phyloP scores from a whole-genome alignment of 2,329 filamentous ascomycete species.

The Nectriaceae sp. region DNA sequence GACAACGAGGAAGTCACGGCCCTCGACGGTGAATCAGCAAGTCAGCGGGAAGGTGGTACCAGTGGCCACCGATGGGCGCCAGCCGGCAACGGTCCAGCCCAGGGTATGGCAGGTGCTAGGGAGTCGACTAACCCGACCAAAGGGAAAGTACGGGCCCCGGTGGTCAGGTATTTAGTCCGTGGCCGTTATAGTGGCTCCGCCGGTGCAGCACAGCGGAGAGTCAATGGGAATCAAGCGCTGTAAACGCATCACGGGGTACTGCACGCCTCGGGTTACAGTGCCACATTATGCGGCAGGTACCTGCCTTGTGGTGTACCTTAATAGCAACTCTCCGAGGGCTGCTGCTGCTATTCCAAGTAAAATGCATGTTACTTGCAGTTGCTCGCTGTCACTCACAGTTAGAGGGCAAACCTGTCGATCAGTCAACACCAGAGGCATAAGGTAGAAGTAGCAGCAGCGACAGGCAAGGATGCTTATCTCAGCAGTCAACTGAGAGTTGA shows the following conservation, averaged over 20 bases:
- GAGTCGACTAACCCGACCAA: not conserved
- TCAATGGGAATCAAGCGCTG: not conserved
- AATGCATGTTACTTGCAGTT: not conserved
- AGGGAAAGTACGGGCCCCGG: too few species aligned
- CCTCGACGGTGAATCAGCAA: constrained; percentile 21
- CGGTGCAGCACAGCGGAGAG: not conserved
- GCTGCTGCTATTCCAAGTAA: not conserved
- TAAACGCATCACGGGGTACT: not conserved
- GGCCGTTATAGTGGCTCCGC: constrained; percentile 7
- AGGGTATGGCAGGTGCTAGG: constrained; percentile 24
- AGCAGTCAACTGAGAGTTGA: not conserved
- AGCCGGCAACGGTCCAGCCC: constrained; percentile 17
- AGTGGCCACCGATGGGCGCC: constrained; percentile 20
- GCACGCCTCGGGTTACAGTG: not conserved
- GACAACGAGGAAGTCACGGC: not conserved
- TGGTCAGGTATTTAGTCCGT: too few species aligned
- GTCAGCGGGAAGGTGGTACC: constrained; percentile 23
- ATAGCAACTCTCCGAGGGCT: not conserved
- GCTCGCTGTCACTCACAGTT: not conserved
- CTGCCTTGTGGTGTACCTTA: not conserved
- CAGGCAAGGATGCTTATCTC: too few species aligned
- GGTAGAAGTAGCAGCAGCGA: too few species aligned
- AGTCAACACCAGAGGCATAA: too few species aligned
- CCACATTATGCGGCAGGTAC: not conserved
- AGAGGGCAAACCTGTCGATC: not conserved